Evolutionary conservation across 768 basidiomycete species (phyloP).

Genomic region (Phlegmacium glaucopus): DNA sequence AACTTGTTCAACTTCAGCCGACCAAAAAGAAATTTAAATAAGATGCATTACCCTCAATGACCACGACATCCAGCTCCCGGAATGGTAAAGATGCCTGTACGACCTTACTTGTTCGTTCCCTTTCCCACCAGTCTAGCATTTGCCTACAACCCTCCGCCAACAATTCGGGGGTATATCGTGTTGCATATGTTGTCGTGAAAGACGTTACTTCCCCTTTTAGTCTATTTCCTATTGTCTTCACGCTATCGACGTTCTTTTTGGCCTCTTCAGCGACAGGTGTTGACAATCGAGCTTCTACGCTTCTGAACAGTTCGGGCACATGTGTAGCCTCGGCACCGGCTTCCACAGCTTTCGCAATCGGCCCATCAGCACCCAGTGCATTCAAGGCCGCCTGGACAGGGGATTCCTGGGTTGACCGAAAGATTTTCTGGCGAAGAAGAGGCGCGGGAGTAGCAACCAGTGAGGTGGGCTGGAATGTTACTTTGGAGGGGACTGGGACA

Average conservation of each 20-base stretch:
- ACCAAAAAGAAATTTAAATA: constrained; percentile 1
- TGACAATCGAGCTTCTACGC: constrained; percentile 14
- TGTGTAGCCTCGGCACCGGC: constrained; percentile 40
- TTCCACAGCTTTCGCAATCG: constrained; percentile 48
- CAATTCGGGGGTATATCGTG: constrained; percentile 27
- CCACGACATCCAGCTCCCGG: constrained; percentile 57
- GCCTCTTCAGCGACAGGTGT: constrained; percentile 18
- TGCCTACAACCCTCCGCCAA: constrained; percentile 20
- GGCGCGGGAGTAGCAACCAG: constrained; percentile 35
- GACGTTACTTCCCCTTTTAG: constrained; percentile 4
- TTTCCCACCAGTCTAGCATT: constrained; percentile 52
- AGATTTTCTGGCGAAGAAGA: constrained; percentile 42
- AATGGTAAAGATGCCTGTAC: constrained; percentile 58
- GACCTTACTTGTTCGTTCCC: constrained; percentile 47
- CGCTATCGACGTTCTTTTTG: constrained; percentile 16
- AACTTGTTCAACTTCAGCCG: not conserved
- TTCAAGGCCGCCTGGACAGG: constrained; percentile 50
- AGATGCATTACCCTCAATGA: constrained; percentile 50
- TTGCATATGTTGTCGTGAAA: constrained; percentile 3
- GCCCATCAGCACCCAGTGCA: constrained; percentile 59
- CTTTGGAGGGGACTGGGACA: constrained; percentile 11
- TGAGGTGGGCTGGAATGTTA: constrained; percentile 12
- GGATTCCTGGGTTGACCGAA: constrained; percentile 40
- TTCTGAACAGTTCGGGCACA: constrained; percentile 32
- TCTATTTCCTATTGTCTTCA: constrained; percentile 5